Conservation (phyloP, 2,329 filamentous ascomycete species). For the Colletotrichum aenigma region DNA sequence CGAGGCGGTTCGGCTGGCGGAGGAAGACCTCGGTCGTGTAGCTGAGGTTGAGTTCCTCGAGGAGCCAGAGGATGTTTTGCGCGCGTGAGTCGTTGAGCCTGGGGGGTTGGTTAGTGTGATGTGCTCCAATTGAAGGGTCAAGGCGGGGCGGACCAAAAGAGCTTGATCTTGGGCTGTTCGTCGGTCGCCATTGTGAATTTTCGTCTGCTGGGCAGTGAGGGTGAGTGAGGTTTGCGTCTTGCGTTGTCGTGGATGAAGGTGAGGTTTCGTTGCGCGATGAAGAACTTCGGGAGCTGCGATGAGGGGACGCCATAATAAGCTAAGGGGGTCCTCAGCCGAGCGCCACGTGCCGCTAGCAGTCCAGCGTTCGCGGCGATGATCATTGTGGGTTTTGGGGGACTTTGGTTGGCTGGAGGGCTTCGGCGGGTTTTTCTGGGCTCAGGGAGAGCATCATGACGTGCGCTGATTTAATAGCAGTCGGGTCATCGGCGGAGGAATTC, state of each 20-base stretch:
- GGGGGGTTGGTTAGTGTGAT: neutral
- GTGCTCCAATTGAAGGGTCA: neutral
- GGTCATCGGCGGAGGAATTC: neutral
- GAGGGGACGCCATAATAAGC: neutral
- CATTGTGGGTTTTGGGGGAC: neutral
- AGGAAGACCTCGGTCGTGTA: slow-evolving; percentile 84
- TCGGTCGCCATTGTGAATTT: slow-evolving; percentile 17
- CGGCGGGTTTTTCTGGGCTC: neutral
- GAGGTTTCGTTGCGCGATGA: neutral
- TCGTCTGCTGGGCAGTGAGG: neutral
- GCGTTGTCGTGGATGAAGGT: neutral
- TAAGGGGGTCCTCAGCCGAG: neutral
- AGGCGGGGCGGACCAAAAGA: slow-evolving; percentile 59
- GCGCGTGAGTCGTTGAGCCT: slow-evolving; percentile 86
- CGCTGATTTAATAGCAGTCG: neutral
- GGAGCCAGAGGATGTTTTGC: slow-evolving; percentile 83
- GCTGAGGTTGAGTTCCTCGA: slow-evolving; percentile 79
- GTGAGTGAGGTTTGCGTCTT: neutral
- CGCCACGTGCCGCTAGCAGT: neutral
- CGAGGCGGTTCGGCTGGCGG: slow-evolving; percentile 59
- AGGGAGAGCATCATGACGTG: neutral
- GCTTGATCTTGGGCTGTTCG: slow-evolving; percentile 58
- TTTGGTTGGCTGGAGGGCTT: neutral
- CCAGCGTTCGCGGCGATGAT: neutral
- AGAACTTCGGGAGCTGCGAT: neutral